Evolutionary conservation across 176 grass and related monocot genomes (phyloP), one percentile per base, ranked within the genome.

Genomic region (Avena atlantica): DNA sequence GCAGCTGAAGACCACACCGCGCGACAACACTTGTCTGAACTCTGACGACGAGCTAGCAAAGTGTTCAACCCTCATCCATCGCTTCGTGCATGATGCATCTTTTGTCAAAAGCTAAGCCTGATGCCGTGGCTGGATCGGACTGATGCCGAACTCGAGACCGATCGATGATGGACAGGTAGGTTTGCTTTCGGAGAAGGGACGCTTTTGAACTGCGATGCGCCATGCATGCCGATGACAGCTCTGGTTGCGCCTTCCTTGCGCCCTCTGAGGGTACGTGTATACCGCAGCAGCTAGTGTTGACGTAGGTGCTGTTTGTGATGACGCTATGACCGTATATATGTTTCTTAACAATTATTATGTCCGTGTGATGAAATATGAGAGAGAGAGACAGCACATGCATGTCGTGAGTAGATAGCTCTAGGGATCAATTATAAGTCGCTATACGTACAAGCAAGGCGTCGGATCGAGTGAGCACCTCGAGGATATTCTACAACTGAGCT

Each of bases 61-160:
- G 80, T 7, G 9, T 50, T 47, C 6, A 17, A 23, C 31, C 21
- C 12, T 57, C 70, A 27, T 40, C 37, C 5, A 6, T 60, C 17
- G 9, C 17, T 42, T 72, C 1, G 21, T 72, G 37, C 27, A 13
- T 23, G 8, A 10, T 37, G 58, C 48, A 19, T 40, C 31, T 15
- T 66, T 45, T 16, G 65, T 79, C 89, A n/a, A 56, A 67, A 23
- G 49, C n/a, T 29, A 70, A 9, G 23, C 45, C 56, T 14, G 63
- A 6, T 79, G 56, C n/a, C 34, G 74, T 87, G 67, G 66, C 20
- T 45, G 25, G 57, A 80, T 45, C 57, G 3, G 12, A 24, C 44
- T 3, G 53, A 47, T 8, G 47, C 20, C 57, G 10, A 19, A 44
- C 4, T 14, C 9, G 57, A 79, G 47, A 29, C 25, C 56, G 80